Percentiles rank a stretch among this genome's conserved stretches.
Evolutionary conservation across 1,284 basidiomycete species (phyloP).

Genomic region (Trametes polyzona): DNA sequence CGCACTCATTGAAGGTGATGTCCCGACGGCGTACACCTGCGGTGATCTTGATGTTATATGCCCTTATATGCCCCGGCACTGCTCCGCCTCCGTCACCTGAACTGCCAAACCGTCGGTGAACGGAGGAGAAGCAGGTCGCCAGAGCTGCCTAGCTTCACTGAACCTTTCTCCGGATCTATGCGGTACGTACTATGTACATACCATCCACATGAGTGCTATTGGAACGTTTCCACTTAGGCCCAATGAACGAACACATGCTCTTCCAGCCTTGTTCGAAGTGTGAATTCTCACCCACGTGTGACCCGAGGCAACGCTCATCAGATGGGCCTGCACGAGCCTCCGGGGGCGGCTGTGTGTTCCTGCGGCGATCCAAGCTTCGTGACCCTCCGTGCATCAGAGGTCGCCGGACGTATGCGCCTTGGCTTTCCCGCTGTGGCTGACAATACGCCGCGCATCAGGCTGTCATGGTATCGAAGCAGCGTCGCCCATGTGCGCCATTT

Average conservation of each 20-base stretch:
- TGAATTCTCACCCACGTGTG: slow-evolving; percentile 6
- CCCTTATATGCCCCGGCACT: no score
- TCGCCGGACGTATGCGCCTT: background rate
- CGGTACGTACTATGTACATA: background rate
- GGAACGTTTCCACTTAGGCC: background rate
- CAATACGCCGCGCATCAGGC: slow-evolving; percentile 9
- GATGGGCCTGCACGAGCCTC: background rate
- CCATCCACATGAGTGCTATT: background rate
- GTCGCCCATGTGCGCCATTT: slow-evolving; percentile 7
- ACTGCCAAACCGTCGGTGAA: no score
- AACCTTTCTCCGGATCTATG: background rate
- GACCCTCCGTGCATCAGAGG: slow-evolving; percentile 3
- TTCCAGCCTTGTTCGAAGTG: background rate
- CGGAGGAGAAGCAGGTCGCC: background rate
- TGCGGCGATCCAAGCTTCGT: slow-evolving; percentile 6
- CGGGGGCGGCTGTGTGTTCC: slow-evolving; percentile 3
- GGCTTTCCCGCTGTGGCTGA: slow-evolving; percentile 1
- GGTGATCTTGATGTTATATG: slow-evolving; percentile 5
- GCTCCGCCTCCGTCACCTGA: no score
- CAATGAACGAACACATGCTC: background rate
- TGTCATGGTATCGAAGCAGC: slow-evolving; percentile 21
- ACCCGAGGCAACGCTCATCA: slow-evolving; percentile 14
- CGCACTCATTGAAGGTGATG: background rate
- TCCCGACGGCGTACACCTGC: background rate
- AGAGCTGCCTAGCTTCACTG: background rate